Evolutionary conservation across 139 green algal species (phyloP).

Genomic region (Parachlorella kessleri): DNA sequence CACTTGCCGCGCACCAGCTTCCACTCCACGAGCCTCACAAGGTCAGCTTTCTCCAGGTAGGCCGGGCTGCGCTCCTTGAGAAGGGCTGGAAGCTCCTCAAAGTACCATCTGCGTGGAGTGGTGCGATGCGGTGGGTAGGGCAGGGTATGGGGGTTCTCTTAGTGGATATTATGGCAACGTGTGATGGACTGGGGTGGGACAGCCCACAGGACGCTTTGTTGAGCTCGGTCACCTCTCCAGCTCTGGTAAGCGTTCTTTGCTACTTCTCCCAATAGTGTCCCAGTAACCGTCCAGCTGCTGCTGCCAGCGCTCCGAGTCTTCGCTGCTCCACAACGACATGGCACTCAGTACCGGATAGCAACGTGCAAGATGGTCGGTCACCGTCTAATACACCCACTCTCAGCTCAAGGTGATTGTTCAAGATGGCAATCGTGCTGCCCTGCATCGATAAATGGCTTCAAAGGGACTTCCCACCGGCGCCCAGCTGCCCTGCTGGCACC

Average conservation of each 20-base stretch:
- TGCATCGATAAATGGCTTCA: no score
- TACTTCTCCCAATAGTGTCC: neutral
- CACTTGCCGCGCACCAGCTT: conserved; percentile 71
- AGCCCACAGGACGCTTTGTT: neutral
- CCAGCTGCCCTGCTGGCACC: no score
- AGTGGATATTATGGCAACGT: neutral
- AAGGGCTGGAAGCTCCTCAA: conserved; percentile 26
- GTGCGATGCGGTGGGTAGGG: neutral
- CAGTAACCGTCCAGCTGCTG: neutral
- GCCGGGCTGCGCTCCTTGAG: neutral
- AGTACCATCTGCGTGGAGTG: conserved; percentile 33
- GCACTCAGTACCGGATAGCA: no score
- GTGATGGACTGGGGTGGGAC: no score
- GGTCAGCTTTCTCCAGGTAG: conserved; percentile 8
- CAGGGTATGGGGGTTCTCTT: neutral
- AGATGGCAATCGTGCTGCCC: no score
- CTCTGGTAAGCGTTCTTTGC: conserved; percentile 11
- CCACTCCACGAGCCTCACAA: conserved; percentile 65
- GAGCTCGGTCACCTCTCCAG: neutral
- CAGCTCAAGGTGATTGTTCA: no score
- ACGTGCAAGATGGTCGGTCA: no score
- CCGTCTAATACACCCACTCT: no score
- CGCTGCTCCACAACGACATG: neutral
- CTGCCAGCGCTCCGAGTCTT: neutral
- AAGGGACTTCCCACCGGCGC: no score